Evolutionary conservation across 306 rosid species (phyloP).

Genomic region (Vicia villosa): DNA sequence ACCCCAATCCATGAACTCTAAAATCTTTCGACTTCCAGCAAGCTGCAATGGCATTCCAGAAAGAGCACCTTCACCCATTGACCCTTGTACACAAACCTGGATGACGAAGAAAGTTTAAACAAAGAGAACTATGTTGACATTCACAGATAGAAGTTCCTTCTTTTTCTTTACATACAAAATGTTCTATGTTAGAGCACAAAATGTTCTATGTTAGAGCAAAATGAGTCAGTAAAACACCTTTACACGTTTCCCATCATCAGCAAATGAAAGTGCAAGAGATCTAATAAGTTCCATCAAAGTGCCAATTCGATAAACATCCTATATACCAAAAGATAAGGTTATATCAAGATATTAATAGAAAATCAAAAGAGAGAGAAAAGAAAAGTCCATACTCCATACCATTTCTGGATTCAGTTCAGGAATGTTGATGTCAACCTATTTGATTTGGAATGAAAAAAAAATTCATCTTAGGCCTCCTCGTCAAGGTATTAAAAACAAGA

Average conservation of each 20-base stretch:
- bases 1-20: slow-evolving; percentile 99
- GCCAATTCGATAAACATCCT: slow-evolving; percentile 99
- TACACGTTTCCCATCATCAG: slow-evolving; percentile 89
- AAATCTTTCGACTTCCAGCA: slow-evolving; percentile 81
- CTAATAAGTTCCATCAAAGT: slow-evolving; percentile 91
- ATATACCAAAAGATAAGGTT: slow-evolving; percentile 48
- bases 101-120: slow-evolving; percentile 31
- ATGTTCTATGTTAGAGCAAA: slow-evolving; percentile 29
- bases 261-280: slow-evolving; percentile 85
- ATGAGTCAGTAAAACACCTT: slow-evolving; percentile 57
- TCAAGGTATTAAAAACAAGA: slow-evolving; percentile 21
- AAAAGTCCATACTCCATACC: slow-evolving; percentile 50
- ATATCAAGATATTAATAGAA: slow-evolving; percentile 36
- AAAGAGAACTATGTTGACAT: slow-evolving; percentile 1
- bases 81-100: slow-evolving; percentile 98
- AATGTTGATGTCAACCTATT: slow-evolving; percentile 91
- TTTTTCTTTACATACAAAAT: slow-evolving; percentile 22
- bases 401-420: slow-evolving; percentile 95
- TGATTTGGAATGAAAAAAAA: slow-evolving; percentile 39
- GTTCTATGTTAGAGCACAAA: slow-evolving; percentile 20
- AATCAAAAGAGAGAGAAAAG: slow-evolving; percentile 13
- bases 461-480: slow-evolving; percentile 36
- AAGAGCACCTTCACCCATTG: slow-evolving; percentile 98
- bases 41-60: slow-evolving; percentile 99
- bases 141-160: slow-evolving; percentile 16